Percentiles rank a stretch among this genome's conserved stretches.
Conservation (phyloP, 495 filamentous ascomycete species). For the Xylaria bambusicola region DNA sequence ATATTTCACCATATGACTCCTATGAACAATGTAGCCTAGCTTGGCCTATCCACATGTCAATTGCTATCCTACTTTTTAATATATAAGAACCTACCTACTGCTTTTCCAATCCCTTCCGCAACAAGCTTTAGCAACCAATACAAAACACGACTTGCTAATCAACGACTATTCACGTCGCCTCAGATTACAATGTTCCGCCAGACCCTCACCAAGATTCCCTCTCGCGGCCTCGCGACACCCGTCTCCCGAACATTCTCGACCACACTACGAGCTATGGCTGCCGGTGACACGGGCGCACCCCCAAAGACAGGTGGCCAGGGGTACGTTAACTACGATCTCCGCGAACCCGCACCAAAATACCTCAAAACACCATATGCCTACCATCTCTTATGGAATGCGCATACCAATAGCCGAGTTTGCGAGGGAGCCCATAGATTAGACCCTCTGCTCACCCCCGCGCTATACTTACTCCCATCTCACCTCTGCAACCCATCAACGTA, state of each 20-base stretch:
- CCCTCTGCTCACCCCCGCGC: too few relatives aligned
- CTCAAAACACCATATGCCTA: background rate
- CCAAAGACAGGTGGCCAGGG: conserved; percentile 44
- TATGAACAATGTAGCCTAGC: too few relatives aligned
- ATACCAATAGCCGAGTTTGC: background rate
- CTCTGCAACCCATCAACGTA: background rate
- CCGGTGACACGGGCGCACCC: conserved; percentile 69
- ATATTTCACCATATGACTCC: too few relatives aligned
- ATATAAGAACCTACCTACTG: too few relatives aligned
- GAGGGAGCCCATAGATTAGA: too few relatives aligned
- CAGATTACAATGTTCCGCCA: conserved; percentile 65
- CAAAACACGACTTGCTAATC: background rate
- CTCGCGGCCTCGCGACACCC: conserved; percentile 48
- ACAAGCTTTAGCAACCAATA: background rate
- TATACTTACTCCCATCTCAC: too few relatives aligned
- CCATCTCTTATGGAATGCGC: background rate
- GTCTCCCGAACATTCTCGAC: conserved; percentile 60
- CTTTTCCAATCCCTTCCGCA: background rate
- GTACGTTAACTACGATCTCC: conserved; percentile 40
- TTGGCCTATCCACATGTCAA: too few relatives aligned
- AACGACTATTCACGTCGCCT: background rate
- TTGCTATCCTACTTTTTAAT: too few relatives aligned
- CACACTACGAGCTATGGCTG: conserved; percentile 61
- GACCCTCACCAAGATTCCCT: conserved; percentile 58
- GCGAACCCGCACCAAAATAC: background rate